Percentiles rank a stretch among this genome's conserved stretches.
Evolutionary conservation across 2,329 filamentous ascomycete genomes (phyloP).

Genomic region (Pseudocercospora eumusae): DNA sequence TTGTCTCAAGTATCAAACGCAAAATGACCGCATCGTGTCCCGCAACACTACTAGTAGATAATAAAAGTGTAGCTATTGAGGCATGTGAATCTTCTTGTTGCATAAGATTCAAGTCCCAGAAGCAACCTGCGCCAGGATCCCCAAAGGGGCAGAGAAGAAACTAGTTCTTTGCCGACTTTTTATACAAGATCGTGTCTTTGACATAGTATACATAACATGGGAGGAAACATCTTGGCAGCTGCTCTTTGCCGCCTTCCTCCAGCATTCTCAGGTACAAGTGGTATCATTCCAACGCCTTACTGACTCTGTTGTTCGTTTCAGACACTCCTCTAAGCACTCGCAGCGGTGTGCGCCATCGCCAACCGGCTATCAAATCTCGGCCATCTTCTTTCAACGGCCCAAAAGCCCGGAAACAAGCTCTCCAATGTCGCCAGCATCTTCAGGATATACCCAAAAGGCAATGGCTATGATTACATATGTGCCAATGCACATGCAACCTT

Average conservation of each 20-base stretch:
- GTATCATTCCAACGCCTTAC: not conserved
- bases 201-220: conserved; percentile 6
- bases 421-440: conserved; percentile 29
- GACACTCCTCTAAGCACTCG: not conserved
- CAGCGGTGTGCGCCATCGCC: not conserved
- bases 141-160: not conserved
- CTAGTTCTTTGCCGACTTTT: not conserved
- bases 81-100: not conserved
- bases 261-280: not conserved
- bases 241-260: not conserved
- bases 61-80: not conserved
- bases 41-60: no score
- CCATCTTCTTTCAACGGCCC: conserved; percentile 15
- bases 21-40: not conserved
- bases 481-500: conserved; percentile 65
- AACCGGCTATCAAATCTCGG: not conserved
- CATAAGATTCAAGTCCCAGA: not conserved
- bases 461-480: conserved; percentile 62
- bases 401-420: conserved; percentile 25
- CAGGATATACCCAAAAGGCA: conserved; percentile 62
- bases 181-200: not conserved
- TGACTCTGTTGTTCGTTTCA: conserved; percentile 3
- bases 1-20: not conserved
- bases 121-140: not conserved
- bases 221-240: not conserved